Evolutionary conservation across 2,329 filamentous ascomycete genomes (phyloP), one percentile per base, ranked within the genome.

Genomic region (Orbilia blumenaviensis): DNA sequence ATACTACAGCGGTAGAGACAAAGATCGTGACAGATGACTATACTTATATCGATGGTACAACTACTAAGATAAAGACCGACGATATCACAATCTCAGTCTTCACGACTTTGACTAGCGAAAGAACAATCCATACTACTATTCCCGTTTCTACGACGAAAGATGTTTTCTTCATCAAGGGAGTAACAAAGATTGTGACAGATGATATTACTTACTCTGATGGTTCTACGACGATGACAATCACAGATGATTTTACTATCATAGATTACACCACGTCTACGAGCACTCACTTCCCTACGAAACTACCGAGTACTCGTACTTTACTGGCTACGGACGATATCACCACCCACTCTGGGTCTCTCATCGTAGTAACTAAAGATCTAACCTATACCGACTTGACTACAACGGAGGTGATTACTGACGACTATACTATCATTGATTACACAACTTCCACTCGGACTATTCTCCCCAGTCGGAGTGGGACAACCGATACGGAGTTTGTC

Each of bases 21-120:
- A 63, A 58, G 18, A 18, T 63, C 7, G 38, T 71, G 21, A 63
- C 56, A 0, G 66, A 63, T 42, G 66, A 71, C 18, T 54, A 56
- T 34, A 71, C 66, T 0, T 56, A 56, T 25, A 46, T 23, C 9
- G 46, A 63, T 46, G 56, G n/a, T 1, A 46, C 56, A 1, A 62
- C 21, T 3, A 62, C 66, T 1, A 34, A 16, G 7, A 41, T 36
- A 14, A 9, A 71, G 25, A 63, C 66, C 7, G 46, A 50, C 2
- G 58, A 71, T 42, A 25, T 56, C 4, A 54, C 56, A 25, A 46
- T 58, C 16, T 71, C 66, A 2, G 16, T 62, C 14, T 16, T 71
- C 16, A 63, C 66, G 8, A 71, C 66, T 42, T 10, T 71, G 8
- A 54, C 66, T 5, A 32, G 36, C 23, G 21, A 23, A 7, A 29